A percentile compares a stretch with the other conserved stretches of the same genome.
Conservation (phyloP, 1,284 basidiomycete genomes). For the Ganoderma boninense region DNA sequence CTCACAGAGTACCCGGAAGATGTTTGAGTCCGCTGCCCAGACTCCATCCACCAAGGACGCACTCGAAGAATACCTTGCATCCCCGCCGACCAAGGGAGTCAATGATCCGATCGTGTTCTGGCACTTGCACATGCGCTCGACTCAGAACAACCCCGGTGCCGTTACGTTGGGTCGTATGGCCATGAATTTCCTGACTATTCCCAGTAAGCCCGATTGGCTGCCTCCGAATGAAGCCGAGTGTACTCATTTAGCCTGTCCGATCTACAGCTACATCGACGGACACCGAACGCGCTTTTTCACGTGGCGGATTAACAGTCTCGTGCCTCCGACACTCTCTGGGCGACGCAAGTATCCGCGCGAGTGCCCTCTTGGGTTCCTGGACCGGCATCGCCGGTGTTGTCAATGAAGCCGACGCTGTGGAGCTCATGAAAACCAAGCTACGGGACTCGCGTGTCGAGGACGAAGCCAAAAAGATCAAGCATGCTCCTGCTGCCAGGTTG, state of each 20-base stretch:
- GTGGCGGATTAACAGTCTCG: not conserved
- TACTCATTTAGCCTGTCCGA: not conserved
- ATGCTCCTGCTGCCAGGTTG: too few relatives aligned
- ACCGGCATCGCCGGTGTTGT: not conserved
- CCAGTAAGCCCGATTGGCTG: too few relatives aligned
- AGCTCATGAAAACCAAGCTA: not conserved
- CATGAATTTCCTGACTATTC: not conserved
- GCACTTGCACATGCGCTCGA: not conserved
- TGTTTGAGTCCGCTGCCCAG: not conserved
- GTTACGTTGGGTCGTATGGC: not conserved
- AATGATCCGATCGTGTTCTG: not conserved
- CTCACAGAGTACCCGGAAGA: not conserved
- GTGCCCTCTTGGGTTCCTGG: not conserved
- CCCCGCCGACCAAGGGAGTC: not conserved
- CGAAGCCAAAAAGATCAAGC: too few relatives aligned
- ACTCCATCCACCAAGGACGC: not conserved
- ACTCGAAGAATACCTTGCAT: not conserved
- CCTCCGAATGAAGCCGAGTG: too few relatives aligned
- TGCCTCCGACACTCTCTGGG: not conserved
- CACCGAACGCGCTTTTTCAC: not conserved
- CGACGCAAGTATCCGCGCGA: not conserved
- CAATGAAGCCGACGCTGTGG: not conserved
- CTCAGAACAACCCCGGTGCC: not conserved
- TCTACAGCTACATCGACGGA: not conserved
- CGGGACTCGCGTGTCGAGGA: conserved; percentile 26